Percentiles rank a stretch among this genome's conserved stretches.
phyloP scores from a whole-genome alignment of 495 filamentous ascomycete species.

The Glonium stellatum region DNA sequence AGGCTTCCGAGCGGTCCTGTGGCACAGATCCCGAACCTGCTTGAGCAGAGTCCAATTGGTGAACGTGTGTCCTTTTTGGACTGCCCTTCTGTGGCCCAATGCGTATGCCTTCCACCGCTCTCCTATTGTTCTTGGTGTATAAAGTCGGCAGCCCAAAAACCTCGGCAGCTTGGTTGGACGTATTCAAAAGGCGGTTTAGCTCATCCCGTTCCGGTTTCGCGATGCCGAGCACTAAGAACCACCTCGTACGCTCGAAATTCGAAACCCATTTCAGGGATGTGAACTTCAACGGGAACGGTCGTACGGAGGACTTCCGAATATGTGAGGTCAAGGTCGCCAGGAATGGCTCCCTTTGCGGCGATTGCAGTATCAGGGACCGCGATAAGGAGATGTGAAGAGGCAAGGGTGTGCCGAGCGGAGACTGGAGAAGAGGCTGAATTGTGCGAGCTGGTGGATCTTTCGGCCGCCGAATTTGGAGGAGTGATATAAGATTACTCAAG shows the following conservation, averaged over 20 bases:
- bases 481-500: constrained; percentile 48
- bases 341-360: constrained; percentile 59
- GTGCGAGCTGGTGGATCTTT: constrained; percentile 14
- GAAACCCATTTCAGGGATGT: constrained; percentile 57
- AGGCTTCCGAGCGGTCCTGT: constrained; percentile 45
- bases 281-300: constrained; percentile 47
- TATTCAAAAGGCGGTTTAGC: constrained; percentile 55
- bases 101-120: not conserved
- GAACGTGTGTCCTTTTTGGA: not conserved
- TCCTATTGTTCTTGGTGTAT: constrained; percentile 41
- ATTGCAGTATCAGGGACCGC: constrained; percentile 58
- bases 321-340: constrained; percentile 39
- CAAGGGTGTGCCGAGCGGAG: constrained; percentile 67
- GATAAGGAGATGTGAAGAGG: constrained; percentile 91
- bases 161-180: constrained; percentile 56
- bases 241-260: constrained; percentile 68
- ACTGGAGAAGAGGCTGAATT: constrained; percentile 58
- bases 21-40: not conserved
- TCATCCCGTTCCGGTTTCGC: constrained; percentile 43
- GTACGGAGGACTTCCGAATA: constrained; percentile 40
- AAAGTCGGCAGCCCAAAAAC: constrained; percentile 64
- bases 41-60: not conserved
- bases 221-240: constrained; percentile 75
- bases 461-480: constrained; percentile 26
- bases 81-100: not conserved